phyloP scores from a whole-genome alignment of 2,329 filamentous ascomycete species.

The Phaeosphaeria sp. region DNA sequence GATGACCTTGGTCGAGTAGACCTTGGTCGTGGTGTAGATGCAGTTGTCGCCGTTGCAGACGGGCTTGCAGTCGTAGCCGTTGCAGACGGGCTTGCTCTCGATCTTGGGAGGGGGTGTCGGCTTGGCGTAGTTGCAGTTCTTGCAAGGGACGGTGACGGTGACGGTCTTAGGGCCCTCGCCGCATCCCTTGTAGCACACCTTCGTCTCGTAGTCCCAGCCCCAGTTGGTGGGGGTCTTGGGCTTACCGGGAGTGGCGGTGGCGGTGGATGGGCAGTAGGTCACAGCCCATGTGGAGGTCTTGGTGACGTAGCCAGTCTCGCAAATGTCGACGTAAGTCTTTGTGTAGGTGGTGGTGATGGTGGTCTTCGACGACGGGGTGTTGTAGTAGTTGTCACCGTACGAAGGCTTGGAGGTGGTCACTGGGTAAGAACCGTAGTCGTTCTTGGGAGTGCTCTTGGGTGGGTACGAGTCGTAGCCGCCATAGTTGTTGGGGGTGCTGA shows the following conservation, averaged over 20 bases:
- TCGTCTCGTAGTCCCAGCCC: constrained; percentile 38
- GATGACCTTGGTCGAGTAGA: constrained; percentile 23
- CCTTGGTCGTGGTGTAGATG: constrained; percentile 7
- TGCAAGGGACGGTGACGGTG: constrained; percentile 31
- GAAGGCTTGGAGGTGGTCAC: constrained; percentile 13
- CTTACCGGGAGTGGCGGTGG: constrained; percentile 12
- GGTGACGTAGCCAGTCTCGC: constrained; percentile 44
- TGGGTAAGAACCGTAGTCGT: constrained; percentile 17
- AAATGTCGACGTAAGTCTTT: constrained; percentile 41
- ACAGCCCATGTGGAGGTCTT: constrained; percentile 34
- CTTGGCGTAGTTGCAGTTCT: constrained; percentile 13
- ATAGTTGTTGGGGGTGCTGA: neutral
- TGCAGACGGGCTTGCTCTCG: constrained; percentile 8
- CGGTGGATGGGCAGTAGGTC: constrained; percentile 23
- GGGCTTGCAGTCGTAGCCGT: constrained; percentile 4
- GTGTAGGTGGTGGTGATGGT: constrained; percentile 32
- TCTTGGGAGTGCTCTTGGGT: constrained; percentile 5
- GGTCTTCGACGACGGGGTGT: constrained; percentile 13
- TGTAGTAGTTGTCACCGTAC: constrained; percentile 10
- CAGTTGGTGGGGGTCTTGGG: constrained; percentile 3
- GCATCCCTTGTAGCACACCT: constrained; percentile 35
- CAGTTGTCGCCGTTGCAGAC: constrained; percentile 1
- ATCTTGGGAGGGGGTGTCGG: constrained; percentile 4
- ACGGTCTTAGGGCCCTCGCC: constrained; percentile 32
- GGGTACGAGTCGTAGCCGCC: constrained; percentile 6